Evolutionary conservation across 2,329 filamentous ascomycete species (phyloP), one percentile per base, ranked within the genome.

Genomic region (Periconia digitata): DNA sequence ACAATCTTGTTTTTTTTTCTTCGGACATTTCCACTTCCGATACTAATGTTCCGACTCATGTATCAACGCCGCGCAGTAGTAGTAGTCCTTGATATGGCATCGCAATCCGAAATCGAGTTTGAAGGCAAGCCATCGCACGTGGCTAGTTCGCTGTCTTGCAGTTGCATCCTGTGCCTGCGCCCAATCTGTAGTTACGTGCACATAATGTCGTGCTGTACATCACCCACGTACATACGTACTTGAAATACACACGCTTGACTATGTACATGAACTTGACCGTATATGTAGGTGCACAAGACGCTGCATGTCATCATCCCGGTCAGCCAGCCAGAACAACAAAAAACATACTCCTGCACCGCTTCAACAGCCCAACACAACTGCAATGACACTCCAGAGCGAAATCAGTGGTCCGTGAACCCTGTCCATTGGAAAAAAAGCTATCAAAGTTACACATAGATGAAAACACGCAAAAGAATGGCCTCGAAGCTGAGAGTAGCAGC

Each of bases 381-480:
- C 16, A 40, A 23, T 40, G 13, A 15, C 40, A 42, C 24, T 18
- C 15, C 8, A 18, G 8, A 32, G 27, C 10, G n/a, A 32, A 32
- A 32, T 32, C 27, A 32, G 10, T 10, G 10, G n/a, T 37, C 18
- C 22, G 12, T n/a, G 15, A 36, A 37, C 17, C 13, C 40, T 38
- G 29, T 18, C 29, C 32, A 37, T 38, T 45, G 42, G n/a, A n/a
- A n/a, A n/a, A n/a, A 41, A 12, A 46, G 39, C 47, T 46, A 44
- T 44, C 8, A 16, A 38, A 38, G 22, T 18, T 44, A 44, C 29
- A 38, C 32, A 29, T 43, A 29, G 38, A 24, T 34, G 15, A 16
- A 46, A 21, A 41, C 36, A 36, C 20, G 32, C 22, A 36, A 24
- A 46, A 36, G n/a, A 29, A 23, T 16, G 7, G 27, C 37, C 21